Conservation (phyloP, 257 asterid species). For the Pogostemon cablin region DNA sequence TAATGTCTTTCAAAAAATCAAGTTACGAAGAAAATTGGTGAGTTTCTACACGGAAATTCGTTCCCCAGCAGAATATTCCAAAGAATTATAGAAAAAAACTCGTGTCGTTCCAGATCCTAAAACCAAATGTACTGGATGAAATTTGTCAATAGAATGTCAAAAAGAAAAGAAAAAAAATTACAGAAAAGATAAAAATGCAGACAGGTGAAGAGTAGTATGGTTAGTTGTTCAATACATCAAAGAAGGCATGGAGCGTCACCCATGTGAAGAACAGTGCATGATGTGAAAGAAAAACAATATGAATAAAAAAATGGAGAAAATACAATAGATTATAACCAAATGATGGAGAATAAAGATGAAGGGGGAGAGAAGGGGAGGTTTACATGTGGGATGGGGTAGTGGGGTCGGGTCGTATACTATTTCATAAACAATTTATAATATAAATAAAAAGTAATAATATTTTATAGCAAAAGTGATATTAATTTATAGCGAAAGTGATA, state of each 20-base stretch:
- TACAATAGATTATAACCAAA: conserved; percentile 23
- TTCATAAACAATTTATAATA: no score
- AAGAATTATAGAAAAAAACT: not conserved
- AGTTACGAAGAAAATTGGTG: conserved; percentile 11
- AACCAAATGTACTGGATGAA: conserved; percentile 27
- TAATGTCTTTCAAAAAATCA: not conserved
- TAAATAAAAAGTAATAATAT: no score
- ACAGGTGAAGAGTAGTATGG: conserved; percentile 34
- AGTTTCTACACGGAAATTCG: not conserved
- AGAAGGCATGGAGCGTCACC: conserved; percentile 36
- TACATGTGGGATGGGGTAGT: conserved; percentile 50
- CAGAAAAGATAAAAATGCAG: conserved; percentile 7
- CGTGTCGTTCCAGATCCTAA: conserved; percentile 44
- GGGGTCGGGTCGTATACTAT: conserved; percentile 35
- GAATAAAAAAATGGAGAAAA: not conserved
- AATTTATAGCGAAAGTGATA: no score
- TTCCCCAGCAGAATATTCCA: conserved; percentile 6
- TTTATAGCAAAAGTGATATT: no score
- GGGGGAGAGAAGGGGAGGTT: conserved; percentile 19
- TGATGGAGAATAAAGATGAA: not conserved
- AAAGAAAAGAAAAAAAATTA: not conserved
- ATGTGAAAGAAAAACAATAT: conserved; percentile 11
- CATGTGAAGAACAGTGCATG: conserved; percentile 36
- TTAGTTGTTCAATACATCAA: conserved; percentile 29
- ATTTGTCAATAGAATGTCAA: conserved; percentile 21